phyloP scores from a whole-genome alignment of 2,329 filamentous ascomycete species.

The Fusarium buharicum region DNA sequence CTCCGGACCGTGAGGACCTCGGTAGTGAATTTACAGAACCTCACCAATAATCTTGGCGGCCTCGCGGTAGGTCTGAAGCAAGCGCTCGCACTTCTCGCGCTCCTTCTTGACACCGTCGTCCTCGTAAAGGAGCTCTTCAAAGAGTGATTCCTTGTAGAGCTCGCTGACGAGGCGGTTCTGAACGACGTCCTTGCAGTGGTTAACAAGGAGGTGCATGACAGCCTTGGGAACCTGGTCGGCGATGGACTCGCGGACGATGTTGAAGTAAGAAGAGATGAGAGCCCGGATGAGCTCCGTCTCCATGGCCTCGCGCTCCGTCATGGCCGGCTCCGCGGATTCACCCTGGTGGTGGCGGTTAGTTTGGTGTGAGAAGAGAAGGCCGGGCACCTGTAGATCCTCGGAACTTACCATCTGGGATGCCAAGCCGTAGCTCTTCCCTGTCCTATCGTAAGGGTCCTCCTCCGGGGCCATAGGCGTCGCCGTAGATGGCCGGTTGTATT shows the following conservation, averaged over 20 bases:
- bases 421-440: constrained; percentile 52
- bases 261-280: constrained; percentile 98
- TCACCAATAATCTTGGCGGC: constrained; percentile 98
- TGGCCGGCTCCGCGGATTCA: constrained; percentile 78
- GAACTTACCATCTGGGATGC: constrained; percentile 69
- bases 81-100: constrained; percentile 96
- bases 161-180: constrained; percentile 97
- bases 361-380: constrained; percentile 21
- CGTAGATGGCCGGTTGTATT: constrained; percentile 61
- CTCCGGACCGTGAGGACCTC: constrained; percentile 15
- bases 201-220: constrained; percentile 98
- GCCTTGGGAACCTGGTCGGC: constrained; percentile 98
- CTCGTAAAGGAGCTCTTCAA: constrained; percentile 94
- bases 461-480: constrained; percentile 50
- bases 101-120: constrained; percentile 98
- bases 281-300: constrained; percentile 97
- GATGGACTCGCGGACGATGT: constrained; percentile 98
- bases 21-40: constrained; percentile 71
- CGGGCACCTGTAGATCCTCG: constrained; percentile 15
- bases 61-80: constrained; percentile 95
- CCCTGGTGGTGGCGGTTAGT: constrained; percentile 54
- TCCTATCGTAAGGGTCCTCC: constrained; percentile 57
- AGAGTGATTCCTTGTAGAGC: constrained; percentile 90
- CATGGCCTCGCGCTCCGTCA: constrained; percentile 95
- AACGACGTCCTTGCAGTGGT: constrained; percentile 97